A percentile compares a stretch with the other conserved stretches of the same genome.
These are phyloP conservation scores for Homolaphlyctis polyrhiza DNA, from an alignment of 371 early-diverging fungal genomes.

Conservation along the genomic window DNA sequence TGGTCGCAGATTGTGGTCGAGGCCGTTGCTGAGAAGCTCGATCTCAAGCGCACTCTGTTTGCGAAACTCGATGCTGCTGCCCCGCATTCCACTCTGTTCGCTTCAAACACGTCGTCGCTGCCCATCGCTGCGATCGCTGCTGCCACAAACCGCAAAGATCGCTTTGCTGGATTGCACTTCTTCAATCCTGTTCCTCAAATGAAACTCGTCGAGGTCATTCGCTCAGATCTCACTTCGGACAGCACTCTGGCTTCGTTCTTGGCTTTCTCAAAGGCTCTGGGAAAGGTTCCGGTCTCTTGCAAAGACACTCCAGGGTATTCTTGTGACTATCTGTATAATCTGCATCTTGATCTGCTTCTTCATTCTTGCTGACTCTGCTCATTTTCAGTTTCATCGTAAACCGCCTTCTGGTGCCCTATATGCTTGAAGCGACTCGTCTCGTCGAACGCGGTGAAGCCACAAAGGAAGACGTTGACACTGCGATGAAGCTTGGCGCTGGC, in stretches of 20 bases:
- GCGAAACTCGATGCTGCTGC: slow-evolving; percentile 56
- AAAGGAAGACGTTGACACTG: slow-evolving; percentile 84
- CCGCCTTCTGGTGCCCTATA: slow-evolving; percentile 91
- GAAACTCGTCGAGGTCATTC: slow-evolving; percentile 94
- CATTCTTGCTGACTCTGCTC: not conserved
- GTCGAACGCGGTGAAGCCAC: slow-evolving; percentile 88
- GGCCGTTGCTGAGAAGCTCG: slow-evolving; percentile 92
- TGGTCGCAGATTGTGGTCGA: slow-evolving; percentile 77
- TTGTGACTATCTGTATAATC: not conserved
- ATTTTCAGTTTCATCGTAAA: slow-evolving; percentile 89
- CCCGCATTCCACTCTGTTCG: slow-evolving; percentile 70
- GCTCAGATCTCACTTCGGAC: slow-evolving; percentile 59
- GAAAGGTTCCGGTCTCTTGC: slow-evolving; percentile 87
- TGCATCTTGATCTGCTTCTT: not conserved
- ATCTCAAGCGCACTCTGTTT: slow-evolving; percentile 79
- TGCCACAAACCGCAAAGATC: slow-evolving; percentile 49
- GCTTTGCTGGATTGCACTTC: slow-evolving; percentile 90
- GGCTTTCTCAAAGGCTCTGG: slow-evolving; percentile 63
- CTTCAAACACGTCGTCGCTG: slow-evolving; percentile 89
- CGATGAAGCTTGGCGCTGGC: slow-evolving; percentile 97
- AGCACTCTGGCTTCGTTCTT: slow-evolving; percentile 57
- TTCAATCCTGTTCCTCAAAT: slow-evolving; percentile 97
- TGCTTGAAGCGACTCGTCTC: slow-evolving; percentile 88
- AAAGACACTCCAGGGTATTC: slow-evolving; percentile 93
- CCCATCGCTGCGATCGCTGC: slow-evolving; percentile 78